These are phyloP conservation scores for Pseudocercospora cruenta DNA, from an alignment of 2,329 filamentous ascomycete genomes.

Conservation along the genomic window DNA sequence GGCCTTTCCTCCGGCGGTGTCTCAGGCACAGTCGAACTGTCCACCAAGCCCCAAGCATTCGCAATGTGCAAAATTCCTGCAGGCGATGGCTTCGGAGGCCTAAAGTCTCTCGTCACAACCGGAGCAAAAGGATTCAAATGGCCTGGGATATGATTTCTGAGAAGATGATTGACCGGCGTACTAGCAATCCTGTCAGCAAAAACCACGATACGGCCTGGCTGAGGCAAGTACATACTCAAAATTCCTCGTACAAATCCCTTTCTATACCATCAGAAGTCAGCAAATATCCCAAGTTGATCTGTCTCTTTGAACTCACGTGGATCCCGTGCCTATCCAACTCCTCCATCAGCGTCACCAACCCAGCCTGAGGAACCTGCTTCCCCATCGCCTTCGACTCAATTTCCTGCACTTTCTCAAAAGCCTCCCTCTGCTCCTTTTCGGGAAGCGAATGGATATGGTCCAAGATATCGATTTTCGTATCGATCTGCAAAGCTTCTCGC, in stretches of 20 bases:
- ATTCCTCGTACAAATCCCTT: constrained; percentile 92
- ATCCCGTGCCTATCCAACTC: constrained; percentile 72
- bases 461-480: constrained; percentile 78
- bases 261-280: constrained; percentile 47
- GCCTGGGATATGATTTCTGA: constrained; percentile 71
- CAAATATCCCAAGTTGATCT: not conserved
- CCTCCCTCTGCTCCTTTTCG: constrained; percentile 56
- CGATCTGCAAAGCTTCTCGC: constrained; percentile 73
- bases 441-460: constrained; percentile 81
- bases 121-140: constrained; percentile 67
- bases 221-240: constrained; percentile 64
- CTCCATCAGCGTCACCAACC: constrained; percentile 75
- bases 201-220: not conserved
- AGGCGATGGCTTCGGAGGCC: constrained; percentile 82
- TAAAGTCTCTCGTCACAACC: constrained; percentile 81
- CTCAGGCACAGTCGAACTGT: constrained; percentile 34
- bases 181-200: constrained; percentile 31
- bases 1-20: constrained; percentile 17
- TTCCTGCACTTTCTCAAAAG: constrained; percentile 72
- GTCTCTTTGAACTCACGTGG: not conserved
- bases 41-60: constrained; percentile 66
- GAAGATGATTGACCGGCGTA: constrained; percentile 72
- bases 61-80: constrained; percentile 88
- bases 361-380: constrained; percentile 78
- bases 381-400: constrained; percentile 84